Conservation (phyloP, 1,284 basidiomycete species). For the Malassezia dermatis region DNA sequence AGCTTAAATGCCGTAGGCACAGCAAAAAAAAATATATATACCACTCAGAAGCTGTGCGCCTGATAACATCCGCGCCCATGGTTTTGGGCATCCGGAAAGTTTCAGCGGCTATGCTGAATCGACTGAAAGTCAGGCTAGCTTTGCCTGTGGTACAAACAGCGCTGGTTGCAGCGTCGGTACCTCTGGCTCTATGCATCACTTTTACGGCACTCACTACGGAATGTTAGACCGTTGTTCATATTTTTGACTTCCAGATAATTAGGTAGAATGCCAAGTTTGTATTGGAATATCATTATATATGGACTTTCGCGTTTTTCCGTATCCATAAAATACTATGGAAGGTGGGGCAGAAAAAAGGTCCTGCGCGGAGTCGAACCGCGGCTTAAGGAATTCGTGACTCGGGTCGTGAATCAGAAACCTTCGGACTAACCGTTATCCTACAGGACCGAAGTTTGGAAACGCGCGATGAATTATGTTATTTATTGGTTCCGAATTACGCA, state of each 20-base stretch:
- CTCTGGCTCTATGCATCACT: too few relatives aligned
- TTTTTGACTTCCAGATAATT: too few relatives aligned
- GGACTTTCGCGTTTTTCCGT: too few relatives aligned
- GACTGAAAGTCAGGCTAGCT: too few relatives aligned
- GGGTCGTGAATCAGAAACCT: constrained; percentile 16
- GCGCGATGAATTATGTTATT: not conserved
- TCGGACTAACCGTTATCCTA: constrained; percentile 23
- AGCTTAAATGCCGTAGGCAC: not conserved
- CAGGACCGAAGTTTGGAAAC: constrained; percentile 9
- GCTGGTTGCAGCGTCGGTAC: not conserved
- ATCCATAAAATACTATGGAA: too few relatives aligned
- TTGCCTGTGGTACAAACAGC: not conserved
- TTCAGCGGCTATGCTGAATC: not conserved
- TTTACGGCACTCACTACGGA: too few relatives aligned
- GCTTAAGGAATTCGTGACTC: constrained; percentile 19
- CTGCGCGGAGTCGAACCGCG: constrained; percentile 23
- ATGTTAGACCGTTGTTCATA: too few relatives aligned
- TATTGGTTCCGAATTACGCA: not conserved
- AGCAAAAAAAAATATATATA: not conserved
- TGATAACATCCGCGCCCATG: not conserved
- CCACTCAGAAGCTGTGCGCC: not conserved
- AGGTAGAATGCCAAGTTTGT: too few relatives aligned
- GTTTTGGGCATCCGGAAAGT: not conserved
- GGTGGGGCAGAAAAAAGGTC: constrained; percentile 6
- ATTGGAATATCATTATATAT: too few relatives aligned